Base-by-base conservation (phyloP, 768 basidiomycete species). In the Russula compacta region DNA sequence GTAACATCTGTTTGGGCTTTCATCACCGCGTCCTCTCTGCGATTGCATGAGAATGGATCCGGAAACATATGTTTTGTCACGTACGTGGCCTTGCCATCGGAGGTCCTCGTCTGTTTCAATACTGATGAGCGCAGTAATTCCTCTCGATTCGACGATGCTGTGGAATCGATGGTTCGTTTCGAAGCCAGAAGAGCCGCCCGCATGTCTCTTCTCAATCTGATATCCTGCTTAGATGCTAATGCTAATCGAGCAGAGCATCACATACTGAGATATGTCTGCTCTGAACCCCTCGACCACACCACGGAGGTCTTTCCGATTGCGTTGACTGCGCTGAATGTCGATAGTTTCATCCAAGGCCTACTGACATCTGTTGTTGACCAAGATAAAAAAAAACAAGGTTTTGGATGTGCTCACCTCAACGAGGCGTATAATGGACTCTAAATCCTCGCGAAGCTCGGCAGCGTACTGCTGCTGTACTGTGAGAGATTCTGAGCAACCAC, bases 1-100 rank as follows among this genome's bases (percentile, higher is more conserved):
- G 95, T 98, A 10, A 99, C 91, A 63, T 94, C 82, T 63, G 88
- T 81, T 58, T 86, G 92, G n/a, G 92, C 85, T 64, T 84, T 84
- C 86, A 94, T 93, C 12, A 99, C 79, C 0, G 80, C 80, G 66
- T 97, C 94, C 64, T 93, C 92, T 8, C 86, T 88, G 49, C 8
- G 67, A 68, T 10, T 3, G 47, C 44, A 48, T 56, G 42, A 58
- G 24, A 36, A 61, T 32, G 21, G 10, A 35, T 58, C 35, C 60
- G 53, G 53, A 43, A 32, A 42, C 24, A 19, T 36, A 29, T 58
- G 29, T 5, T 36, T 46, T 29, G 32, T 21, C 7, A 81, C 84
- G 58, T 63, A 87, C 87, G 78, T 75, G 56, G 78, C 75, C 75
- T 88, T 87, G 72, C 83, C 87, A 52, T 78, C 80, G 17, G 73